Evolutionary conservation across 108 stramenopile species (phyloP).

Genomic region (Bacterosira constricta): DNA sequence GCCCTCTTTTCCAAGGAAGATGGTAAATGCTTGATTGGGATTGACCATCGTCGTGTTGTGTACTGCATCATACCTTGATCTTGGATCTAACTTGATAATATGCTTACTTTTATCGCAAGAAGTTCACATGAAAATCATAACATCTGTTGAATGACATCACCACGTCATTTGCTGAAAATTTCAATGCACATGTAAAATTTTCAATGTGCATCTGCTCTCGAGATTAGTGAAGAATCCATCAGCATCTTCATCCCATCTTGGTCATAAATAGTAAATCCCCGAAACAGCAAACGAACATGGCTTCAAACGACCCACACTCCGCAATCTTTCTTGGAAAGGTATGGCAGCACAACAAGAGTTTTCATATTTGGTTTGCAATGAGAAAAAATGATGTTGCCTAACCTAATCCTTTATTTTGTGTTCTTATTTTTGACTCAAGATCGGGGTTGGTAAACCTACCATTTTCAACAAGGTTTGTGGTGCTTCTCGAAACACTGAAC

Average conservation of each 20-base stretch:
- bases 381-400: no score
- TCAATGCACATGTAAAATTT: background rate
- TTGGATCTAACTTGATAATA: no score
- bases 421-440: background rate
- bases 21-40: background rate
- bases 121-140: background rate
- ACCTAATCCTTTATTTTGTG: background rate
- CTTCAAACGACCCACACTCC: background rate
- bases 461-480: constrained; percentile 27
- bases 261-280: no score
- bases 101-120: no score
- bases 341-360: background rate
- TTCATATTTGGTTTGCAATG: background rate
- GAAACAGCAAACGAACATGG: background rate
- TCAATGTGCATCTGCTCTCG: no score
- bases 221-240: no score
- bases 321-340: background rate
- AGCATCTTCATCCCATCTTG: no score
- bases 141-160: no score
- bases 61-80: no score
- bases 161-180: background rate
- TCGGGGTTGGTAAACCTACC: constrained; percentile 22
- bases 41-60: no score
- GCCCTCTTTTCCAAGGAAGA: constrained; percentile 18
- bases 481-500: constrained; percentile 8